Evolutionary conservation across 495 filamentous ascomycete species (phyloP), one percentile per base, ranked within the genome.

Genomic region (Podospora didyma): DNA sequence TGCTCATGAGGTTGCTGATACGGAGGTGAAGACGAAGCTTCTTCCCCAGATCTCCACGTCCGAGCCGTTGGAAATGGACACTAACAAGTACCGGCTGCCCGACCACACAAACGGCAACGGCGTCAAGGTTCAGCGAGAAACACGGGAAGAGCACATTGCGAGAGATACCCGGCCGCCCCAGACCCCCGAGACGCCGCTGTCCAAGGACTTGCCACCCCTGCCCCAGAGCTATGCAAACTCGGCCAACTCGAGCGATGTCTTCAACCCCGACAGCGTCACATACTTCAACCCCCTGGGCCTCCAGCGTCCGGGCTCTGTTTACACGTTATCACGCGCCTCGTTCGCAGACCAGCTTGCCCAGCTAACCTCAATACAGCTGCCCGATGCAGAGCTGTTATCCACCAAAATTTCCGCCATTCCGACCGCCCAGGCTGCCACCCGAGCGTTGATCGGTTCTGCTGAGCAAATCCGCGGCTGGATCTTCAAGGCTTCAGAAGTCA

Each of bases 391-490:
- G 16, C 84, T 86, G 12, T 76, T 98, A 14, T 88, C 89, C 19
- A 86, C 83, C 26, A 90, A 85, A 63, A 90, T 98, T 46, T 82
- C 87, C 7, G 84, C 86, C 4, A 92, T 96, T 52, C 82, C 90
- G 12, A 94, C 86, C 1, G 89, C 92, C 4, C 84, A 86, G 41
- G 82, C 83, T 9, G 94, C 92, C 5, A 83, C 89, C 6, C 84
- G 82, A 48, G 89, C 89, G 0, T 75, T 98, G 53, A 84, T 86
- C 56, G 83, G 83, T 49, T 88, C 92, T 10, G 90, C 93, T 21
- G 88, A 92, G 51, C 90, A 96, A 70, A 97, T 98, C 49, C 83
- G 86, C 46, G 85, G 85, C 53, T 97, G 94, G 94, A 92, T 97
- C 56, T 79, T 81, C 58, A 96, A 96, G 67, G 92, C 94, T 1